Base-by-base conservation (phyloP, 2,329 filamentous ascomycete species). In the Beauveria sp. region DNA sequence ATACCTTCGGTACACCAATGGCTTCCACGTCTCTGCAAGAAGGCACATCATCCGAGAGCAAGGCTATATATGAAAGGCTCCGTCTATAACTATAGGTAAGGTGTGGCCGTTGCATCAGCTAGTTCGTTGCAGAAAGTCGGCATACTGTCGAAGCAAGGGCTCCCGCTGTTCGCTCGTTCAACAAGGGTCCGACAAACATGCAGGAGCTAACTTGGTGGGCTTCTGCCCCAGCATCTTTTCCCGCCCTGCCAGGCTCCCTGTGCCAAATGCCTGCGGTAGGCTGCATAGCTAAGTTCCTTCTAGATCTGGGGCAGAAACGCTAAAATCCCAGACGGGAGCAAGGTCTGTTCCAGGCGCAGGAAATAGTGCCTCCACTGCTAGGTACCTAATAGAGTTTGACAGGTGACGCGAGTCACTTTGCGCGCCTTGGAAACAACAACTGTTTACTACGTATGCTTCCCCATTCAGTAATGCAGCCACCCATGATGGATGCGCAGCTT, bases 281-380 rank as follows among this genome's bases (percentile, higher is more conserved):
- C 40, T 52, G 47, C 57, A 59, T 38, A 45, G 52, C 57, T 52
- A 59, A 52, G 24, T 52, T 59, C 45, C 38, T 59, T 59, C 47
- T 52, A 59, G 57, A 59, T 59, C 57, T 52, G 57, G 57, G 57
- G 57, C 57, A 59, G 57, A 59, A 59, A 59, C 57, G 57, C 57
- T 52, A 59, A 38, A 45, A 52, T 52, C 47, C 47, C 45, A n/a
- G 24, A 40, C 38, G 24, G 38, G 52, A 53, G 24, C 34, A 59
- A 18, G 47, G 26, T 30, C 24, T 49, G 26, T 14, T 59, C 46
- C 38, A 20, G n/a, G 24, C 28, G 43, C 54, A 24, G 43, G 42
- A 20, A 43, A 46, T 38, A 45, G 28, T 46, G 53, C 34, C 20
- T 34, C n/a, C 26, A 16, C 52, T 45, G 14, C n/a, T 6, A 42